A percentile compares a stretch with the other conserved stretches of the same genome.
Conservation (phyloP, 2,329 filamentous ascomycete genomes). For the Aureobasidium sp. region DNA sequence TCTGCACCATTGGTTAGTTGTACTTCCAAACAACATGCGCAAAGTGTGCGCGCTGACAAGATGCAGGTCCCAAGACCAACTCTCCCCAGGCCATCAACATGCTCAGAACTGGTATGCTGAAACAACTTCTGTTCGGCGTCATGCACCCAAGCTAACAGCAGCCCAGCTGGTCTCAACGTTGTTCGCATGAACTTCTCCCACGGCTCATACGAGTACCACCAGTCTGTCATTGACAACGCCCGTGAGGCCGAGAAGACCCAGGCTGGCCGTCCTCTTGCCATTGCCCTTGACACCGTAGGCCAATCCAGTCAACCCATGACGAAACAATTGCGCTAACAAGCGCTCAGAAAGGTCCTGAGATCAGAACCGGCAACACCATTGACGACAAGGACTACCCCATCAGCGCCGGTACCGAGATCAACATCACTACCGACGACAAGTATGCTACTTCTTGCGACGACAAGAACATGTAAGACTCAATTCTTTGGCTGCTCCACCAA, state of each 20-base stretch:
- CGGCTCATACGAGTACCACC: conserved; percentile 90
- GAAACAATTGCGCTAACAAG: conserved; percentile 14
- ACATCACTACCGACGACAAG: conserved; percentile 93
- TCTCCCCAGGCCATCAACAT: conserved; percentile 94
- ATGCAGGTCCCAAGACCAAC: conserved; percentile 89
- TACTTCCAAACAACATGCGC: neutral
- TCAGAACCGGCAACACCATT: conserved; percentile 69
- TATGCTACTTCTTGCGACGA: conserved; percentile 78
- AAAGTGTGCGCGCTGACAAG: neutral
- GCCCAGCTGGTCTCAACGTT: conserved; percentile 77
- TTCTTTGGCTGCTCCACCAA: neutral
- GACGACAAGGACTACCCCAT: conserved; percentile 72
- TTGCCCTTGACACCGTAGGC: conserved; percentile 72
- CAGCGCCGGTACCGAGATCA: conserved; percentile 71
- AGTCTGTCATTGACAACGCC: conserved; percentile 95
- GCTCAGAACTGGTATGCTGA: conserved; percentile 58
- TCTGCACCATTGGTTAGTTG: conserved; percentile 78
- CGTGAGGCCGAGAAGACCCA: conserved; percentile 73
- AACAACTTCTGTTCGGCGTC: neutral
- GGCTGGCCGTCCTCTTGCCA: conserved; percentile 80
- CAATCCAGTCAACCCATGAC: neutral
- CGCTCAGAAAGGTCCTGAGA: conserved; percentile 67
- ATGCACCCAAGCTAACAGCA: conserved; percentile 11
- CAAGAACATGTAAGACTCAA: conserved; percentile 73
- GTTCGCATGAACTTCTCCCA: conserved; percentile 99